Evolutionary conservation across 129 eudicot species (phyloP), one percentile per base, ranked within the genome.

Genomic region (Deinandra increscens): DNA sequence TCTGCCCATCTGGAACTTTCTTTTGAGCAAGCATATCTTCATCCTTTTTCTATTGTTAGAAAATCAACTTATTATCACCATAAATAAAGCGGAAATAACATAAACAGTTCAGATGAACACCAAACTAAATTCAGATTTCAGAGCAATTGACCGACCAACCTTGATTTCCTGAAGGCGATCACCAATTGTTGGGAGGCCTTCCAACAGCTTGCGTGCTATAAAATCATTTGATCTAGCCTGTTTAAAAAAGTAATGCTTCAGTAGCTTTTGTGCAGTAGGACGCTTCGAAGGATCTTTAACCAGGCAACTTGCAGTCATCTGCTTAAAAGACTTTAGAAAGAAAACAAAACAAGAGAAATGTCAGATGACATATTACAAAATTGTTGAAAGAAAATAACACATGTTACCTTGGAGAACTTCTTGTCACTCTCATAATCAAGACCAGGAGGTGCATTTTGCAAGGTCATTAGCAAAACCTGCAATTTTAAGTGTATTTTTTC

Each of bases 21-120:
- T 87, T 89, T 80, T 93, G 97, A 26, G 99, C 99, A 71, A 93
- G 83, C 97, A 93, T 89, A 43, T 93, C 97, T 85, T 89, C 92
- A 78, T 93, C 99, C 76, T 93, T 93, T 85, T 71, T 71, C 99
- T 93, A 60, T 64, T 55, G 39, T 68, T 64, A 80, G 17, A 45
- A 44, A 50, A 15, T 31, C 9, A 11, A 36, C 37, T 22, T 48
- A 67, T 74, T 50, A 79, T 66, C 75, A 69, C 11, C 66, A 18
- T 31, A 71, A n/a, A 55, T 12, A 48, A 50, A 61, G 38, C 31
- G 11, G 10, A 53, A 81, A 75, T 9, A 54, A 22, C 48, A 51
- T 48, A 76, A 33, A 63, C 8, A 39, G 22, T 45, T 5, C 43
- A 61, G 33, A 54, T 14, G 22, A 20, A 46, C 51, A 18, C 20